Evolutionary conservation across 805 yeast species (phyloP).

Genomic region (Nakazawaea ambrosiae): DNA sequence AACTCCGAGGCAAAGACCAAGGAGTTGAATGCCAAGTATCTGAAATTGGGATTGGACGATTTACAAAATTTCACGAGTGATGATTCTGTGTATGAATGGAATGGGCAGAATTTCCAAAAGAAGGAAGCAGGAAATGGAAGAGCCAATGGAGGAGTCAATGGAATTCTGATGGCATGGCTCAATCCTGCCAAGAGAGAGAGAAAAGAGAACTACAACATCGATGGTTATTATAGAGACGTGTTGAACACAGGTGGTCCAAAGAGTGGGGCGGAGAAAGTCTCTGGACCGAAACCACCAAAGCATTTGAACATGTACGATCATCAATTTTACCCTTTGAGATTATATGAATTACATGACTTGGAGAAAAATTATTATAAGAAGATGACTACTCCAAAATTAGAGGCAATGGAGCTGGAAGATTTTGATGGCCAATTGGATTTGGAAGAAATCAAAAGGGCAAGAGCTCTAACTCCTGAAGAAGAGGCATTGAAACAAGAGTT

Average conservation of each 20-base stretch:
- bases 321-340: conserved; percentile 79
- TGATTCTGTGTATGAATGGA: conserved; percentile 77
- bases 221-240: conserved; percentile 51
- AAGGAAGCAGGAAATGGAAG: conserved; percentile 42
- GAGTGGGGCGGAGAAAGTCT: conserved; percentile 37
- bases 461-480: conserved; percentile 81
- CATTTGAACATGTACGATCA: conserved; percentile 81
- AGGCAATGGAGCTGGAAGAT: conserved; percentile 40
- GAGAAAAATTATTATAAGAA: conserved; percentile 76
- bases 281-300: conserved; percentile 70
- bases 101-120: conserved; percentile 75
- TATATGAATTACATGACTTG: conserved; percentile 69
- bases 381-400: conserved; percentile 54
- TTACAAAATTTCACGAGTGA: conserved; percentile 69
- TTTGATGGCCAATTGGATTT: conserved; percentile 44
- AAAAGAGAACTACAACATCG: conserved; percentile 80
- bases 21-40: conserved; percentile 55
- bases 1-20: conserved; percentile 59
- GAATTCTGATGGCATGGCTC: conserved; percentile 52
- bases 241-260: conserved; percentile 62
- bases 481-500: conserved; percentile 53
- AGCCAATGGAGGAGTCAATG: no score
- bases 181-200: conserved; percentile 82
- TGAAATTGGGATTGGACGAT: conserved; percentile 66
- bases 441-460: conserved; percentile 66